A percentile compares a stretch with the other conserved stretches of the same genome.
These are phyloP conservation scores for Colletotrichum incanum DNA, from an alignment of 2,329 filamentous ascomycete genomes.

Conservation along the genomic window DNA sequence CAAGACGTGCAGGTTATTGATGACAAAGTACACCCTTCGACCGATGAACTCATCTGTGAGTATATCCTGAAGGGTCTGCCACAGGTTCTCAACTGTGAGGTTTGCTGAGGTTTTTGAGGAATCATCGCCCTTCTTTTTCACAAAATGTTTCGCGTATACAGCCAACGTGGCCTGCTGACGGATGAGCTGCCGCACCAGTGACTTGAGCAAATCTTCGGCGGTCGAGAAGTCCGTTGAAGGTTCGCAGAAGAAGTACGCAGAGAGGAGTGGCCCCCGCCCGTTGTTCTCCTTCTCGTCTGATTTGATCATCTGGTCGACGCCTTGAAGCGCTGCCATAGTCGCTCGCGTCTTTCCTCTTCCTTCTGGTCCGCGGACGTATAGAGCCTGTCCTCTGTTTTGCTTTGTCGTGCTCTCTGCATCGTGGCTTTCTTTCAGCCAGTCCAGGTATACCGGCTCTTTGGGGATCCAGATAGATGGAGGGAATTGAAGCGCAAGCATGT, in stretches of 20 bases:
- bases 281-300: constrained; percentile 44
- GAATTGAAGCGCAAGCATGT: constrained; percentile 49
- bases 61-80: constrained; percentile 61
- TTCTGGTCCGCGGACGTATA: constrained; percentile 59
- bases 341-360: constrained; percentile 61
- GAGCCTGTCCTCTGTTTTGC: constrained; percentile 48
- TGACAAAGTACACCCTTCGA: constrained; percentile 56
- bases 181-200: constrained; percentile 57
- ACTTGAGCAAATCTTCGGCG: constrained; percentile 59
- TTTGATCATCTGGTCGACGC: constrained; percentile 52
- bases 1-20: constrained; percentile 59
- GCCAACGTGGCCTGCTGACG: constrained; percentile 52
- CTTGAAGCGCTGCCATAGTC: constrained; percentile 55
- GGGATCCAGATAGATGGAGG: constrained; percentile 57
- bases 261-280: constrained; percentile 49
- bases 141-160: constrained; percentile 55
- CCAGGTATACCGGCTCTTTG: constrained; percentile 53
- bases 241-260: constrained; percentile 62
- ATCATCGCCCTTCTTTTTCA: constrained; percentile 52
- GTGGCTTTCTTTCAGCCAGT: constrained; percentile 52
- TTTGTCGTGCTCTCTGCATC: constrained; percentile 21
- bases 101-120: constrained; percentile 48
- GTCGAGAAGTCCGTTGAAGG: constrained; percentile 54
- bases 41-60: constrained; percentile 56
- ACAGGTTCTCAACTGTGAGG: constrained; percentile 56